Conservation (phyloP, 805 yeast species). For the Tetrapisispora namnaoensis region DNA sequence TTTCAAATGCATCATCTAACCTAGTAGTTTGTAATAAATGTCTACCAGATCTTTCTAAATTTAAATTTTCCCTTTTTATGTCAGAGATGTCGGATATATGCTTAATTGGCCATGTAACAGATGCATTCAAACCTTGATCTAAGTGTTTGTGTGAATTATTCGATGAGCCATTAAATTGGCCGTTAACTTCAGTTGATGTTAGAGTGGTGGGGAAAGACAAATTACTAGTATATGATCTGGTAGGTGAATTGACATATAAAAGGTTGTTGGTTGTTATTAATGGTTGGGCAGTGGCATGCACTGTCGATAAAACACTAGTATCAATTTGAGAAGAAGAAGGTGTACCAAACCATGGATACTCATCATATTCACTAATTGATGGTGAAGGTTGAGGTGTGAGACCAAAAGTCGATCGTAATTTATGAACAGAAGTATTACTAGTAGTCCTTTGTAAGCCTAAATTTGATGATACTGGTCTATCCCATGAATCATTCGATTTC, state of each 20-base stretch:
- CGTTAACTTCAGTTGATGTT: background rate
- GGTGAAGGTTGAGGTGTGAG: constrained; percentile 31
- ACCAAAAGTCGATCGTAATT: background rate
- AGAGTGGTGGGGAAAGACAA: background rate
- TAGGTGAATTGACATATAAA: background rate
- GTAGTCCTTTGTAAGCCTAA: constrained; percentile 17
- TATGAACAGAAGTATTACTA: constrained; percentile 11
- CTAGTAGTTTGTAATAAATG: constrained; percentile 20
- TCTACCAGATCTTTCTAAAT: constrained; percentile 20
- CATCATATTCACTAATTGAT: constrained; percentile 30
- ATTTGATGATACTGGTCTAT: constrained; percentile 5
- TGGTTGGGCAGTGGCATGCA: background rate
- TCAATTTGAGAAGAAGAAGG: constrained; percentile 23
- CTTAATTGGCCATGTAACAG: background rate
- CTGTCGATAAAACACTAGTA: background rate
- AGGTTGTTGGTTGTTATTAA: background rate
- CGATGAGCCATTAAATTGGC: background rate
- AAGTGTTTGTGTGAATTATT: background rate
- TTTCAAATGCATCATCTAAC: constrained; percentile 23
- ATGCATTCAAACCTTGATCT: background rate
- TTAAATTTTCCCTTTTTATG: constrained; percentile 6
- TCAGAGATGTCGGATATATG: constrained; percentile 2
- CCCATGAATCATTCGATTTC: constrained; percentile 18
- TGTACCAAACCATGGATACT: constrained; percentile 33
- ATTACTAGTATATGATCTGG: background rate